Evolutionary conservation across 2,329 filamentous ascomycete species (phyloP), one percentile per base, ranked within the genome.

Genomic region (Pseudonectria buxi): DNA sequence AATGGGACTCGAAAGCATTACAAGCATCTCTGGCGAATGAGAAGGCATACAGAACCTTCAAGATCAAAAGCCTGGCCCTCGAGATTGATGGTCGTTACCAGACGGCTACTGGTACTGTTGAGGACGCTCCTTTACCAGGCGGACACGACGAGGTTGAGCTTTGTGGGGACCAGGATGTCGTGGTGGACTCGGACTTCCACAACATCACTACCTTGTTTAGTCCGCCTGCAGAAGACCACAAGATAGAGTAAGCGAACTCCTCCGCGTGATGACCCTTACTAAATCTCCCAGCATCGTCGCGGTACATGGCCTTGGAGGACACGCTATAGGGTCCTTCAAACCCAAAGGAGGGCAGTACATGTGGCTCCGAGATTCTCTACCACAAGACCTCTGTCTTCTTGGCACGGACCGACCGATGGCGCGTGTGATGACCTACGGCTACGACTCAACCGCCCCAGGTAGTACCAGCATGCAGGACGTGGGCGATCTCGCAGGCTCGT

Each of bases 251-350:
- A 30, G 34, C 34, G 26, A 15, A n/a, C 11, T 11, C 12, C 11
- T 26, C 32, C 10, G 7, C 4, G 6, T 13, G 11, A 25, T 11
- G 18, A 14, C 18, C 26, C 13, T 14, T 26, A 14, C 26, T 31
- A 32, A 4, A 56, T 24, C 4, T 14, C 4, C 12, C 16, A 45
- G 39, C 30, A 27, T 45, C 6, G 25, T 45, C 11, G 36, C 39
- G 16, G 16, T 45, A 11, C 31, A 33, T 15, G 52, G 49, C 2
- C 45, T 56, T 9, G 48, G 48, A 10, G 45, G 48, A 2, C 52
- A 56, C 28, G 51, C 53, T 3, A 57, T 51, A 14, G 48, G 48
- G 4, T 58, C 55, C 2, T 58, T 58, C 37, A 56, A 56, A 33
- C 47, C 51, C 15, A 39, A 37, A 30, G 39, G 33, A 7, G 46